Conservation (phyloP, 148 eudicot species). For the Amaranthus hypochondriacus region DNA sequence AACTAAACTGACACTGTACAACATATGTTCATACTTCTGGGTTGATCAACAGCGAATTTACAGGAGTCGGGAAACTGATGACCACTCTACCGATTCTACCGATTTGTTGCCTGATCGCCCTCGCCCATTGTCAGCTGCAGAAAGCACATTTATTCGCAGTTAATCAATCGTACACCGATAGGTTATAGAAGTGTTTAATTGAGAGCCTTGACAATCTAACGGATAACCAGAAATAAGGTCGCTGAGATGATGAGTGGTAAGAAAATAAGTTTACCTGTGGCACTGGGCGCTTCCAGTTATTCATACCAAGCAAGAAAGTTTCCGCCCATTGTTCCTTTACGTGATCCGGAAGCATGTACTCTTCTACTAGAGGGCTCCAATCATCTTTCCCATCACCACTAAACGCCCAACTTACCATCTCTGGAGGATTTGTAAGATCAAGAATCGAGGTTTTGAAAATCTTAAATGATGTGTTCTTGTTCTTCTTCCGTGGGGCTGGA, state of each 20-base stretch:
- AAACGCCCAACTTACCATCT: conserved; percentile 30
- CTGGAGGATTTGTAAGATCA: conserved; percentile 29
- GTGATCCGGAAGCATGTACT: conserved; percentile 24
- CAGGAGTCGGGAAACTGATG: conserved; percentile 12
- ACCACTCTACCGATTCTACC: conserved; percentile 9
- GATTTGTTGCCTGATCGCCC: conserved; percentile 11
- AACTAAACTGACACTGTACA: conserved; percentile 17
- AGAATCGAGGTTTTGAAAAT: conserved; percentile 12
- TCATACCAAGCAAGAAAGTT: conserved; percentile 36
- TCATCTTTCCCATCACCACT: conserved; percentile 27
- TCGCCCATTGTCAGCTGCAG: conserved; percentile 26
- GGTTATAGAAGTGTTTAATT: neutral
- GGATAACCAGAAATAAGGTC: neutral
- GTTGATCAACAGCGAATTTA: conserved; percentile 4
- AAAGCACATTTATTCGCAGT: neutral
- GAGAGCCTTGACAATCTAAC: neutral
- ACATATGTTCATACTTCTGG: conserved; percentile 12
- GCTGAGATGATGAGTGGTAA: neutral
- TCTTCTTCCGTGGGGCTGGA: conserved; percentile 22
- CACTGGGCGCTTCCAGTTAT: conserved; percentile 22
- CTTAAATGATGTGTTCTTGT: conserved; percentile 13
- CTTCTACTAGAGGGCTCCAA: conserved; percentile 35
- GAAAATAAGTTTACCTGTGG: conserved; percentile 29
- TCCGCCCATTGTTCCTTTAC: conserved; percentile 33
- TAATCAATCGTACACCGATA: neutral